Evolutionary conservation across 345 rosid genomes (phyloP).

Genomic region (Hirschfeldia incana): DNA sequence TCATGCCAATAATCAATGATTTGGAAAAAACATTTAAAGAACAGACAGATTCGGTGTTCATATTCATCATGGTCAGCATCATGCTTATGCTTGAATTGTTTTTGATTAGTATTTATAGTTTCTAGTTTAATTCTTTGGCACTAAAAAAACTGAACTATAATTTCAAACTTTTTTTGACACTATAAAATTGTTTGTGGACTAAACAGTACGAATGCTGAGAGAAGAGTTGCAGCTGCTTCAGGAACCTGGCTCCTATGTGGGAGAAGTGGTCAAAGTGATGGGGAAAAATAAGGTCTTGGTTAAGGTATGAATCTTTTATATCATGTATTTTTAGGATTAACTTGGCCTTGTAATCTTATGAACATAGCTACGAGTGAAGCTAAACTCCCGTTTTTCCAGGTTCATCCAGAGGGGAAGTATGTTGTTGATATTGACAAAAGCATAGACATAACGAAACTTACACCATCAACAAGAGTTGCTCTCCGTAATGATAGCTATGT

Average conservation of each 20-base stretch:
- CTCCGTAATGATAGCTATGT: conserved; percentile 98
- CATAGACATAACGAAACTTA: conserved; percentile 90
- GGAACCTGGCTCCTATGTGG: conserved; percentile 99
- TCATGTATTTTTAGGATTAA: background rate
- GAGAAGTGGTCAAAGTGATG: conserved; percentile 99
- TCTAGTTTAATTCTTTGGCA: no score
- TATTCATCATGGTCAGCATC: background rate
- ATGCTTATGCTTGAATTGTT: background rate
- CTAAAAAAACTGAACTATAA: no score
- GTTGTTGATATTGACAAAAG: conserved; percentile 94
- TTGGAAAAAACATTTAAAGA: background rate
- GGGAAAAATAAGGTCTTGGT: conserved; percentile 96
- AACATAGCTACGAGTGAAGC: background rate
- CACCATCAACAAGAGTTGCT: conserved; percentile 95
- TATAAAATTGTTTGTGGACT: background rate
- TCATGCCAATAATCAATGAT: background rate
- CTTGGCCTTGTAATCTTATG: background rate
- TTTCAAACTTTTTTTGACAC: background rate
- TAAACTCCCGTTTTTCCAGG: conserved; percentile 47
- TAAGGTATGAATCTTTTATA: conserved; percentile 53
- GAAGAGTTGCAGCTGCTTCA: conserved; percentile 97
- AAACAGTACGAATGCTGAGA: conserved; percentile 86
- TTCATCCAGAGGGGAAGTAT: conserved; percentile 99
- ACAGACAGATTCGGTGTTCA: background rate
- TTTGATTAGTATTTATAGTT: background rate